Conservation (phyloP, 2,329 filamentous ascomycete genomes). For the Torrubiella hemipterigena region DNA sequence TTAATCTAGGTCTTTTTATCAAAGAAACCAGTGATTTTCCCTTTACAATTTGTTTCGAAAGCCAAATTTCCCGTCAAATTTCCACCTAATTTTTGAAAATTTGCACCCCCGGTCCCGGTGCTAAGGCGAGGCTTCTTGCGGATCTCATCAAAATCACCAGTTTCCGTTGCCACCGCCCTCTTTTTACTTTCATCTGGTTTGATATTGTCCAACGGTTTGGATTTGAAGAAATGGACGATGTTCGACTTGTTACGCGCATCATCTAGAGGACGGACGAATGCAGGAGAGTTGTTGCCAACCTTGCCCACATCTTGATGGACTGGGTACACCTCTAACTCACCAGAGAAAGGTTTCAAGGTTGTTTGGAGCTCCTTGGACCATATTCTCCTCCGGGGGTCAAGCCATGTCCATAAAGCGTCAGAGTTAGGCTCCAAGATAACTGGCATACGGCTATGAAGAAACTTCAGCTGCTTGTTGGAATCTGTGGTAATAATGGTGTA, state of each 20-base stretch:
- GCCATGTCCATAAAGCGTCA: conserved; percentile 58
- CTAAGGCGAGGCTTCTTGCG: no score
- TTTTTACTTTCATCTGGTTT: no score
- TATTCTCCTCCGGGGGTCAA: conserved; percentile 58
- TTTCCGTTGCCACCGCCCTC: no score
- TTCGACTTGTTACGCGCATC: conserved; percentile 85
- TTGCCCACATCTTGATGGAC: conserved; percentile 87
- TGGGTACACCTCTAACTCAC: conserved; percentile 72
- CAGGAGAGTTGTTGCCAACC: conserved; percentile 79
- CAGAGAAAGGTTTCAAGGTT: conserved; percentile 66
- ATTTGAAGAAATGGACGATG: conserved; percentile 89
- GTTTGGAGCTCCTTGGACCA: conserved; percentile 73
- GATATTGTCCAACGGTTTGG: no score
- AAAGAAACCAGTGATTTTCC: no score
- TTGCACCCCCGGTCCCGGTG: no score
- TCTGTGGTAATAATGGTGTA: conserved; percentile 92
- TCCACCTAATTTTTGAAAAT: no score
- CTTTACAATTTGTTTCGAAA: no score
- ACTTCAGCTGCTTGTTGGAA: conserved; percentile 70
- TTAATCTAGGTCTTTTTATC: no score
- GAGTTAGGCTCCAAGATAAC: conserved; percentile 75
- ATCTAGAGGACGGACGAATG: conserved; percentile 70
- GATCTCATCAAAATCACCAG: no score
- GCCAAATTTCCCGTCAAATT: no score
- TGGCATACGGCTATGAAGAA: conserved; percentile 92